Conservation (phyloP, 2,329 filamentous ascomycete genomes). For the Huntiella abstrusa region DNA sequence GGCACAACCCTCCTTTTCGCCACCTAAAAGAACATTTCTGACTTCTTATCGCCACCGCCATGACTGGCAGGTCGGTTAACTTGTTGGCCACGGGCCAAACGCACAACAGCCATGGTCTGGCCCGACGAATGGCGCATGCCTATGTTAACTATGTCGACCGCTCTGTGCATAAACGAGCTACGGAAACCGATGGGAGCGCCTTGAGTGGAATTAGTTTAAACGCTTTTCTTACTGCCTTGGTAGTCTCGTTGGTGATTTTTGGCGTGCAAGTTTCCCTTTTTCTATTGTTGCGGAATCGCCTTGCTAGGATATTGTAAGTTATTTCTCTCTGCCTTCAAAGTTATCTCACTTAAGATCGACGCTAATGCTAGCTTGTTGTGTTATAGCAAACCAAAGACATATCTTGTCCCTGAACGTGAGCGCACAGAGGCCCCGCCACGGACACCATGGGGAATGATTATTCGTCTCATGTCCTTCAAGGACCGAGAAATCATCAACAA, state of each 20-base stretch:
- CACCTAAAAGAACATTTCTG: not conserved
- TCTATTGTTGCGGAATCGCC: constrained; percentile 54
- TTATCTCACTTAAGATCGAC: not conserved
- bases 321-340: not conserved
- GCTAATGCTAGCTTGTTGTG: not conserved
- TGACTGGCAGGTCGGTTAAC: not conserved
- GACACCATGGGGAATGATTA: constrained; percentile 31
- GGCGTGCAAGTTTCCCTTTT: constrained; percentile 50
- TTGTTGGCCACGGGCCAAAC: not conserved
- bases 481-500: constrained; percentile 79
- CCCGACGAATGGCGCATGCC: not conserved
- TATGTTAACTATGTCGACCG: constrained; percentile 3
- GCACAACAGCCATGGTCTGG: not conserved
- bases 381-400: constrained; percentile 59
- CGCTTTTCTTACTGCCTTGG: constrained; percentile 47
- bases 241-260: constrained; percentile 43
- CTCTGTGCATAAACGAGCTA: constrained; percentile 1
- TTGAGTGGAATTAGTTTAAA: constrained; percentile 26
- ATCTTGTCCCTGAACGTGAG: constrained; percentile 69
- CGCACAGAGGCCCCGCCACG: constrained; percentile 55
- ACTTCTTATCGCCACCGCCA: not conserved
- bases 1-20: not conserved
- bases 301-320: constrained; percentile 65
- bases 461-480: constrained; percentile 46
- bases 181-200: constrained; percentile 6